Conservation (phyloP, 2,329 filamentous ascomycete species). For the Chalaropsis ovoidea region DNA sequence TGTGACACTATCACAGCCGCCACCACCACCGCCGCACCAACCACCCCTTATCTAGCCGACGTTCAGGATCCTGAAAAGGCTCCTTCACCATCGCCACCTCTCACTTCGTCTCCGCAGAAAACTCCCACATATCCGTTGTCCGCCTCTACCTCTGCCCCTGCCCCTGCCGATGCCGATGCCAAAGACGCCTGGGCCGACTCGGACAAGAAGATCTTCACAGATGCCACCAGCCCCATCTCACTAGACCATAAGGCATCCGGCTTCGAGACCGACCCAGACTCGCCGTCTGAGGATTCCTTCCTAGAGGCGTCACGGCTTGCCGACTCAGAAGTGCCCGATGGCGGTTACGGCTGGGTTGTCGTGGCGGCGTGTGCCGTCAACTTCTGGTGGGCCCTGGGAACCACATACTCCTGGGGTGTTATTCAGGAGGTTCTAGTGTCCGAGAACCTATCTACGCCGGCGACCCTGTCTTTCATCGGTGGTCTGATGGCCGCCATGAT, state of each 20-base stretch:
- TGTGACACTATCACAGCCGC: not conserved
- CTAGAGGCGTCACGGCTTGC: slow-evolving; percentile 38
- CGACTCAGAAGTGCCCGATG: slow-evolving; percentile 42
- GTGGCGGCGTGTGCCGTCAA: slow-evolving; percentile 42
- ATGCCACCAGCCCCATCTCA: not conserved
- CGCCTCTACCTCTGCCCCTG: not conserved
- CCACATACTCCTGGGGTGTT: slow-evolving; percentile 50
- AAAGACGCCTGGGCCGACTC: not conserved
- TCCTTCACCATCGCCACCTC: not conserved
- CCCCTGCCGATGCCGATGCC: not conserved
- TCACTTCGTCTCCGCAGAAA: not conserved
- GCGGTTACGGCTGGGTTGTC: slow-evolving; percentile 48
- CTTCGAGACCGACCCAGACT: slow-evolving; percentile 10
- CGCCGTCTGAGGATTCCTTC: slow-evolving; percentile 23
- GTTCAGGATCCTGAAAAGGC: not conserved
- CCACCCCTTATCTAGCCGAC: not conserved
- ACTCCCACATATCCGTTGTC: not conserved
- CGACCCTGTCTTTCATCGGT: slow-evolving; percentile 50
- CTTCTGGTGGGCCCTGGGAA: slow-evolving; percentile 49
- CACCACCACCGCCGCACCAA: not conserved
- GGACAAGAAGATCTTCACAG: slow-evolving; percentile 11
- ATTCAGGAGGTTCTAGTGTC: slow-evolving; percentile 48
- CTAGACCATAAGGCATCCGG: not conserved
- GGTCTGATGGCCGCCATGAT: slow-evolving; percentile 43
- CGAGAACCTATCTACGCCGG: slow-evolving; percentile 39